A percentile compares a stretch with the other conserved stretches of the same genome.
Conservation (phyloP, 495 filamentous ascomycete species). For the Hyaloscypha finlandica region DNA sequence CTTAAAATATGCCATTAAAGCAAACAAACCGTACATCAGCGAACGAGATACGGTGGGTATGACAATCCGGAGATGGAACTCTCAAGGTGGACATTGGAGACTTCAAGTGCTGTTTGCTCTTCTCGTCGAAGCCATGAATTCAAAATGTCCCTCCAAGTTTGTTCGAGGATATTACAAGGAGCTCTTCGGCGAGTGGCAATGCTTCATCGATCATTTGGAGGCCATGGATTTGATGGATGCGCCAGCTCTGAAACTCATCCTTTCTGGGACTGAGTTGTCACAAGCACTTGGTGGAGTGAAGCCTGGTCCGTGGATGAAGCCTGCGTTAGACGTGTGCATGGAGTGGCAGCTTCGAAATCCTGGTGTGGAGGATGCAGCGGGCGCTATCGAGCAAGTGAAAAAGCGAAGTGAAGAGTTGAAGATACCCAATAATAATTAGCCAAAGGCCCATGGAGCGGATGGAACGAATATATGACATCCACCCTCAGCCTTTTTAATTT, state of each 20-base stretch:
- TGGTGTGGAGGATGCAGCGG: slow-evolving; percentile 53
- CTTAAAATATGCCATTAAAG: slow-evolving; percentile 52
- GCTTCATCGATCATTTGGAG: slow-evolving; percentile 56
- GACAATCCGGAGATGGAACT: slow-evolving; percentile 75
- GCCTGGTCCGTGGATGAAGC: slow-evolving; percentile 77
- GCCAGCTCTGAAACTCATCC: slow-evolving; percentile 55
- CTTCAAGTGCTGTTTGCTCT: slow-evolving; percentile 71
- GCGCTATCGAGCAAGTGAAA: slow-evolving; percentile 65
- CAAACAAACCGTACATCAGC: slow-evolving; percentile 34
- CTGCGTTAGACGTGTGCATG: slow-evolving; percentile 69
- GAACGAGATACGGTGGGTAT: slow-evolving; percentile 63
- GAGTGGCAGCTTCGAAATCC: slow-evolving; percentile 88
- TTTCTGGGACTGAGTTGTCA: slow-evolving; percentile 67
- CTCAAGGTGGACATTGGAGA: slow-evolving; percentile 65
- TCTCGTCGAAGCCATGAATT: slow-evolving; percentile 60
- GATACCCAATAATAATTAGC: slow-evolving; percentile 34
- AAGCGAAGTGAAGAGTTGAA: slow-evolving; percentile 57
- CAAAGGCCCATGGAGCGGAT: background rate
- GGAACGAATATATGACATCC: background rate
- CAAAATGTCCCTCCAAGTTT: slow-evolving; percentile 13
- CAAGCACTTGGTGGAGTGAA: slow-evolving; percentile 55
- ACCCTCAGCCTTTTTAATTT: background rate
- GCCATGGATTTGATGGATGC: slow-evolving; percentile 52
- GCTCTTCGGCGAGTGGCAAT: slow-evolving; percentile 52
- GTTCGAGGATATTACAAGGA: slow-evolving; percentile 13